Percentiles rank a stretch among this genome's conserved stretches.
Evolutionary conservation across 1,284 basidiomycete genomes (phyloP).

Genomic region (Ceratobasidium sp.): DNA sequence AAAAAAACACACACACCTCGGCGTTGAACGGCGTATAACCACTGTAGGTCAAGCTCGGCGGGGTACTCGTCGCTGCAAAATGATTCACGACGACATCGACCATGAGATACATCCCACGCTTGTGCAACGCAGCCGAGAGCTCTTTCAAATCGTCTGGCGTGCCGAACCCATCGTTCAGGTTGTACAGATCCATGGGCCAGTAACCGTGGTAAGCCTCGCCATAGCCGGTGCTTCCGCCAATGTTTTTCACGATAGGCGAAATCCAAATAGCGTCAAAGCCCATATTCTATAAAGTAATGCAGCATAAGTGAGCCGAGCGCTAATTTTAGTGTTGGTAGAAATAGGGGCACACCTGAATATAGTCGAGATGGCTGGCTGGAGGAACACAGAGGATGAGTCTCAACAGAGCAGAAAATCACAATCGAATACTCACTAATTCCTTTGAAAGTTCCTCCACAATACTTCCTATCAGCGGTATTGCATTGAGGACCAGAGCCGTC

Average conservation of each 20-base stretch:
- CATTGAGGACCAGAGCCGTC: slow-evolving; percentile 44
- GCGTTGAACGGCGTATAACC: slow-evolving; percentile 50
- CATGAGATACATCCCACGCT: slow-evolving; percentile 58
- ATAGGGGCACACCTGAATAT: slow-evolving; percentile 44
- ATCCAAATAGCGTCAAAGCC: slow-evolving; percentile 55
- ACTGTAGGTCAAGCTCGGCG: slow-evolving; percentile 34
- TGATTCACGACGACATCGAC: slow-evolving; percentile 58
- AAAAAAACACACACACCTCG: slow-evolving; percentile 35
- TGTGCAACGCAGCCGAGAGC: slow-evolving; percentile 53
- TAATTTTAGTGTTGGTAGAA: background rate
- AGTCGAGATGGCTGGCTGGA: slow-evolving; percentile 47
- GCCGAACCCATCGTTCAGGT: slow-evolving; percentile 55
- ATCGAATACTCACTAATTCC: slow-evolving; percentile 43
- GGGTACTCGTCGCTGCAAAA: slow-evolving; percentile 49
- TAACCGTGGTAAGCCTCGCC: slow-evolving; percentile 53
- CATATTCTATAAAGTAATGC: slow-evolving; percentile 40
- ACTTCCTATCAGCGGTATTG: slow-evolving; percentile 44
- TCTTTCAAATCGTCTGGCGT: slow-evolving; percentile 52
- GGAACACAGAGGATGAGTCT: background rate
- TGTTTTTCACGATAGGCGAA: slow-evolving; percentile 53
- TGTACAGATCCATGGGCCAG: slow-evolving; percentile 44
- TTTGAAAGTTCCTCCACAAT: slow-evolving; percentile 48
- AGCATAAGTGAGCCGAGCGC: background rate
- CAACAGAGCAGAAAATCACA: background rate
- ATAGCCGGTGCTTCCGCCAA: slow-evolving; percentile 47